Evolutionary conservation across 257 asterid genomes (phyloP), one percentile per base, ranked within the genome.

Genomic region (Verbascum thapsus): DNA sequence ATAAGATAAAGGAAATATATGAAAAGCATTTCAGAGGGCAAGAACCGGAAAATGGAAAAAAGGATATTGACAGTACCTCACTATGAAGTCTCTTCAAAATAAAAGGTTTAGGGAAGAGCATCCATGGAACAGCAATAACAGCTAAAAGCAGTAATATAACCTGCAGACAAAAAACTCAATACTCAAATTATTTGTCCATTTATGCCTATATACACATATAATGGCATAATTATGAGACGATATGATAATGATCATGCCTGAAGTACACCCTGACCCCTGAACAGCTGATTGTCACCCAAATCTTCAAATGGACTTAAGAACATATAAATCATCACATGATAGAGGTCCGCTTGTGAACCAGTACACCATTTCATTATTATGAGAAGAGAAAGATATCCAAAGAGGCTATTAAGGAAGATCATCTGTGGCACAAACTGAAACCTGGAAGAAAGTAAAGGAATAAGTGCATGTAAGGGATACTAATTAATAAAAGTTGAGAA

Each of bases 81-180:
- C 88, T 69, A 44, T 91, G 86, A 59, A 80, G 91, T 76, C 77
- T 85, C 82, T 74, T 88, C 72, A 91, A 71, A 74, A 91, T 88
- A 65, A 88, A 91, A 74, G 98, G 98, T 77, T 91, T 91, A 13
- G 98, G 98, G 67, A 91, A 91, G 72, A 91, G 98, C 98, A 91
- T 91, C 96, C 98, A 91, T 10, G 98, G 98, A 74, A 91, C 98
- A 72, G 96, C 95, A 69, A 88, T 79, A 69, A 85, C 49, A 66
- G 98, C 98, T 57, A 72, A 68, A 59, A 91, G 81, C 83, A 91
- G 77, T 80, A 91, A 66, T 49, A 84, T 19, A 64, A 91, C 88
- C 98, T 91, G 88, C 72, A 74, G 61, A 10, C 34, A 23, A 23
- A 10, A 20, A 45, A 54, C 10, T 44, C 43, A 54, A 63, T 43